phyloP scores from a whole-genome alignment of 495 filamentous ascomycete genomes.

The Astrothelium subdiscretum region DNA sequence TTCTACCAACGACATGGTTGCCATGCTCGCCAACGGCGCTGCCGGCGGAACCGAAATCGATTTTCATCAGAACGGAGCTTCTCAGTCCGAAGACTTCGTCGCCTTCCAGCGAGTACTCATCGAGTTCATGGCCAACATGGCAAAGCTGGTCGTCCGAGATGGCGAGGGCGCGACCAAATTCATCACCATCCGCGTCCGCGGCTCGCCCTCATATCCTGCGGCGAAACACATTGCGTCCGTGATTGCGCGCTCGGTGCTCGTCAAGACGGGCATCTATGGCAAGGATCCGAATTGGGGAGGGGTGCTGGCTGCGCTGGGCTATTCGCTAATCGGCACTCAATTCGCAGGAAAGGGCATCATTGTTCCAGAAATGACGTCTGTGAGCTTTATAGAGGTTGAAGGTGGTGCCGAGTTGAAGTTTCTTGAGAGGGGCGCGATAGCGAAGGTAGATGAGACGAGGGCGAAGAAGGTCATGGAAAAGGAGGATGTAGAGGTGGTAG shows the following conservation, averaged over 20 bases:
- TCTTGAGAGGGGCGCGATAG: no score
- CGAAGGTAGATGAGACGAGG: no score
- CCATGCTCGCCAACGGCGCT: slow-evolving; percentile 86
- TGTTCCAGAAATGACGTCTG: no score
- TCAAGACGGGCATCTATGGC: slow-evolving; percentile 95
- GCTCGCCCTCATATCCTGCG: slow-evolving; percentile 48
- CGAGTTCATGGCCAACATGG: slow-evolving; percentile 67
- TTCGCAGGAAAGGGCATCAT: no score
- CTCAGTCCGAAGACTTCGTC: slow-evolving; percentile 49
- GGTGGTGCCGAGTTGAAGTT: no score
- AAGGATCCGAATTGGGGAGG: slow-evolving; percentile 98
- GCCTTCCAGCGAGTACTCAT: slow-evolving; percentile 60
- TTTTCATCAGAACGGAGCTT: slow-evolving; percentile 28
- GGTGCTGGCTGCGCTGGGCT: slow-evolving; percentile 75
- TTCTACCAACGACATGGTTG: slow-evolving; percentile 92
- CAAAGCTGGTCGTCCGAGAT: slow-evolving; percentile 87
- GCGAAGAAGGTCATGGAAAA: slow-evolving; percentile 77
- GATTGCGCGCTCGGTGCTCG: slow-evolving; percentile 86
- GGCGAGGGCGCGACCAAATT: slow-evolving; percentile 98
- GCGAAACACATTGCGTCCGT: slow-evolving; percentile 58
- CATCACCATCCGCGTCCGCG: slow-evolving; percentile 76
- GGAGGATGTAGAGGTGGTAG: slow-evolving; percentile 44
- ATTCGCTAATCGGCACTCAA: no score
- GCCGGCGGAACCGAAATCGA: slow-evolving; percentile 48
- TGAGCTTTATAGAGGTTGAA: no score